Evolutionary conservation across 2,329 filamentous ascomycete species (phyloP), one percentile per base, ranked within the genome.

Genomic region (Colletotrichum sp.): DNA sequence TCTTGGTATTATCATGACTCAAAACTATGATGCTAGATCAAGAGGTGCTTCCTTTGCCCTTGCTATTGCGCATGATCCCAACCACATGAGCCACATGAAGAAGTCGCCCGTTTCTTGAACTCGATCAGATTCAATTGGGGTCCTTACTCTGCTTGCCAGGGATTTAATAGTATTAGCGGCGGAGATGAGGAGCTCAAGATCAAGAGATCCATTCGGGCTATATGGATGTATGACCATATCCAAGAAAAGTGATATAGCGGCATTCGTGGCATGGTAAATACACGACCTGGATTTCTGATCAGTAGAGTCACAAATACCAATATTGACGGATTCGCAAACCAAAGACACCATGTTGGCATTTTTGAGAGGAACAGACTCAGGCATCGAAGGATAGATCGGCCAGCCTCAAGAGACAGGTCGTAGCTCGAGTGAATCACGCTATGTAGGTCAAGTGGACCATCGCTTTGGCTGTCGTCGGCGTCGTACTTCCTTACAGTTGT

Each of bases 371-470:
- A 21, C 4, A 52, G 3, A 21, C 44, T 52, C 10, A 52, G 10
- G 2, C 44, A 52, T 7, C 36, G 59, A n/a, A 80, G 72, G 2
- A 77, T 79, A 13, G 79, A 80, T 13, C 79, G 76, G 7, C 78
- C 71, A 6, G 79, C 79, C 64, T 80, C 79, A 13, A 80, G 34
- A 4, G 78, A 79, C 7, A 80, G 67, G 26, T 79, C 79, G 18
- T 77, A 71, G 44, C 79, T 80, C 1, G 79, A 80, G 60, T 80
- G 79, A 7, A 80, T 67, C 3, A 78, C 79, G 49, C 75, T 76
- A 36, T 80, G 79, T 2, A 80, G 65, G 28, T 80, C 79, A 6
- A 78, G 64, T 10, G 67, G 69, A 16, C 59, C 65, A 15, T 78
- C 69, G 7, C 64, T 64, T 1, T 73, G 65, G 5, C 34, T 59